Base-by-base conservation (phyloP, 1,284 basidiomycete genomes). In the Moesziomyces sp. region DNA sequence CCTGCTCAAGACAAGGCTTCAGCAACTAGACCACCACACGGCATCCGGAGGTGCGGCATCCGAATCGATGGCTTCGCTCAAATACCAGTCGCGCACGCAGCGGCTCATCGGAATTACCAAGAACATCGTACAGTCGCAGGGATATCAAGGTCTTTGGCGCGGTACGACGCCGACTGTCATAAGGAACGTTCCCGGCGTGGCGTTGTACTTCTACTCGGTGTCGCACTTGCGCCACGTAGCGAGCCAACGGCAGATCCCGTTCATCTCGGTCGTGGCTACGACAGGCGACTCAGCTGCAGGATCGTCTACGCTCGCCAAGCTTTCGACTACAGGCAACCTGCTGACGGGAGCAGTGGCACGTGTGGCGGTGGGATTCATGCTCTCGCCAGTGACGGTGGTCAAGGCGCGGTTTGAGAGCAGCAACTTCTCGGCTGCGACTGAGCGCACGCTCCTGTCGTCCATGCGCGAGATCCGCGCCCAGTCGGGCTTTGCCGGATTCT, bases 301-400 rank as follows among this genome's bases (percentile, higher is more conserved):
- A 38, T 49, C 70, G 26, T 75, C 70, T 19, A 75, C 79, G 8
- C 49, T 77, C 8, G 76, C 81, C 28, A 91, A 89, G 63, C 88
- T 97, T 7, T 91, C 90, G 0, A 88, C 86, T 45, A 87, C 89
- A 63, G 96, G 95, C 0, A 98, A 99, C 84, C 87, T 99, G 2
- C 58, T 97, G 13, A 91, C 96, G 0, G 96, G 96, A 2, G 95
- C 94, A 0, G 88, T 91, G 4, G 90, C 93, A 0, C 89, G 97
- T 49, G 91, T 94, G 13, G 87, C 87, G 0, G 92, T 98, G 1
- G 96, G 96, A 0, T 91, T 97, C 78, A 70, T 95, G 0, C 83
- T 99, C 64, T 98, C 96, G 82, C 97, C 96, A 0, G 90, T 99
- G 75, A 93, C 96, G 0, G 90, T 99, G 14, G 86, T 99, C 60